Conservation (phyloP, 495 filamentous ascomycete genomes). For the Paragyromitra xinjiangensis region DNA sequence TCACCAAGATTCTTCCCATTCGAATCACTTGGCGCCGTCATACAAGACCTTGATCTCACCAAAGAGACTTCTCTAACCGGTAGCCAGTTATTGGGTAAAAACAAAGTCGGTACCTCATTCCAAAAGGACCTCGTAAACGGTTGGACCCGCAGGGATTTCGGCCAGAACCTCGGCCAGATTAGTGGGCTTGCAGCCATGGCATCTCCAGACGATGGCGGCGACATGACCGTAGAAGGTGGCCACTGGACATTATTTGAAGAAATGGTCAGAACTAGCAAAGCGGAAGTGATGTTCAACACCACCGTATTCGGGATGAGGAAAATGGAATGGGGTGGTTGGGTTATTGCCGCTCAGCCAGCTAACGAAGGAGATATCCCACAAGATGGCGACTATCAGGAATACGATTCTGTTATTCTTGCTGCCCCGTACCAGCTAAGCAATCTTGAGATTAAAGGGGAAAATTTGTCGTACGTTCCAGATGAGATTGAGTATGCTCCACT, state of each 20-base stretch:
- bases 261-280: conserved; percentile 73
- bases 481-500: conserved; percentile 79
- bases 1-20: conserved; percentile 83
- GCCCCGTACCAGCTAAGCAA: conserved; percentile 75
- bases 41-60: conserved; percentile 70
- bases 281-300: conserved; percentile 70
- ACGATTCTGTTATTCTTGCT: conserved; percentile 83
- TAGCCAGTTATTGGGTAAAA: conserved; percentile 70
- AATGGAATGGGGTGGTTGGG: conserved; percentile 56
- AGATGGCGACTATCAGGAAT: conserved; percentile 59
- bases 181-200: conserved; percentile 71
- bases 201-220: conserved; percentile 77
- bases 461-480: conserved; percentile 66
- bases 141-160: conserved; percentile 91
- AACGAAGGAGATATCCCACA: conserved; percentile 59
- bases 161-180: conserved; percentile 80
- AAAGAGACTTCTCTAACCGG: conserved; percentile 74
- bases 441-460: conserved; percentile 65
- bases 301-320: conserved; percentile 69
- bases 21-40: conserved; percentile 70
- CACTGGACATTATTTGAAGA: conserved; percentile 91
- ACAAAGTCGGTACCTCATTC: conserved; percentile 71
- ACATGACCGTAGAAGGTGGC: conserved; percentile 78
- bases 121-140: conserved; percentile 86
- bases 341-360: conserved; percentile 48